These are phyloP conservation scores for Blastocladiella britannica DNA, from an alignment of 192 early-diverging fungal species.

Conservation along the genomic window DNA sequence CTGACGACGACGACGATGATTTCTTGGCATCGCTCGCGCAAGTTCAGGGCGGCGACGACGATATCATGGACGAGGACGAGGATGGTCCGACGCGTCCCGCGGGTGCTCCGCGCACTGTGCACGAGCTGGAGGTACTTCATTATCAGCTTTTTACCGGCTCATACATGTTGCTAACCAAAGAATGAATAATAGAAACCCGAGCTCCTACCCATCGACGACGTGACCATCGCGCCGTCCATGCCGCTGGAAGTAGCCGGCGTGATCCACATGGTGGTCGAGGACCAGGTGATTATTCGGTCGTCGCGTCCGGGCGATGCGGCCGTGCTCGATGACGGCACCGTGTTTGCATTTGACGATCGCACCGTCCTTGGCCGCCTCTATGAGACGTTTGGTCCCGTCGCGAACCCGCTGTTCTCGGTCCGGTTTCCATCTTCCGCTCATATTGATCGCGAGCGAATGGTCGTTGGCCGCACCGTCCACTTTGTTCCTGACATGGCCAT, in stretches of 20 bases:
- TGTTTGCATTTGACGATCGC: conserved; percentile 42
- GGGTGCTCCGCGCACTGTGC: conserved; percentile 12
- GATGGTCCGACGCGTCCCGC: neutral
- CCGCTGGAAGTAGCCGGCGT: conserved; percentile 34
- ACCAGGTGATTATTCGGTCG: conserved; percentile 46
- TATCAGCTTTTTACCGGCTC: neutral
- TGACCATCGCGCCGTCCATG: conserved; percentile 22
- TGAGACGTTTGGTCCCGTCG: conserved; percentile 85
- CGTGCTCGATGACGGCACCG: conserved; percentile 54
- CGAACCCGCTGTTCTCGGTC: conserved; percentile 59
- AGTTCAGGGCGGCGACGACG: conserved; percentile 8
- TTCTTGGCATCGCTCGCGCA: conserved; percentile 8
- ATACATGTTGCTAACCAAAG: neutral
- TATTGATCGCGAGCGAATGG: conserved; percentile 23
- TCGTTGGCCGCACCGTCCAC: conserved; percentile 30
- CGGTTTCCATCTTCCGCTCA: conserved; percentile 43
- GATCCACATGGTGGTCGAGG: conserved; percentile 47
- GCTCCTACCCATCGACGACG: conserved; percentile 13
- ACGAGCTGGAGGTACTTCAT: conserved; percentile 27
- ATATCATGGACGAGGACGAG: conserved; percentile 16
- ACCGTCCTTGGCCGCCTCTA: conserved; percentile 38
- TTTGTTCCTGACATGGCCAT: conserved; percentile 37
- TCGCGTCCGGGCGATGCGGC: conserved; percentile 16
- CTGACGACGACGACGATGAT: neutral
- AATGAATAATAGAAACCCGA: conserved; percentile 15